Evolutionary conservation across 2,329 filamentous ascomycete species (phyloP), one percentile per base, ranked within the genome.

Genomic region (Penicillium sp.): DNA sequence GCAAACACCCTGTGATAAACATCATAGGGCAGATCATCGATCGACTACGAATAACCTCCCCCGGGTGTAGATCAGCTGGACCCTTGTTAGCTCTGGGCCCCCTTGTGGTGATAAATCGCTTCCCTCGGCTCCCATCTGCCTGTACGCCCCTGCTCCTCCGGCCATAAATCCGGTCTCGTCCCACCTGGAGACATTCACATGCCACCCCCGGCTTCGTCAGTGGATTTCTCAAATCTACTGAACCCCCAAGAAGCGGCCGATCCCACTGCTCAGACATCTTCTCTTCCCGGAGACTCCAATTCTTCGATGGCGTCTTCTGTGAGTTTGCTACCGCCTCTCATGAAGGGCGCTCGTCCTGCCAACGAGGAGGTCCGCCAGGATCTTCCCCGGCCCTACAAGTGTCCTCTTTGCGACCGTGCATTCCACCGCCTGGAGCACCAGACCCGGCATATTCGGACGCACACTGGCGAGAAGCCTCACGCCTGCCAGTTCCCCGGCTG

Each of bases 391-490:
- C 91, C 91, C 0, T 98, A 98, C 82, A 97, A 97, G 77, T 98
- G 91, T 71, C 90, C 91, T 51, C 81, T 98, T 54, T 98, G 93
- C 76, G 91, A 96, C 64, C 95, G 96, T 79, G 91, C 93, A 51
- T 98, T 98, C 74, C 93, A 97, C 77, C 89, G 93, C 54, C 79
- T 98, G 34, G 91, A 97, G 76, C 91, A 97, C 70, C 91, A 96
- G 77, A 85, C 81, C 49, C 73, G 84, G 61, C 91, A 98, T 72
- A 97, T 97, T 66, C 84, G 91, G 62, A 97, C 93, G 6, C 91
- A 98, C 72, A 98, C 91, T 0, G 93, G 91, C 62, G 91, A 98
- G 77, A 98, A 97, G 78, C 91, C 91, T 39, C 93, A 97, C 65
- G 90, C 87, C 52, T 98, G 91, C 80, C 85, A 88, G 68, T 96